phyloP scores from a whole-genome alignment of 2,329 filamentous ascomycete species.

The Fusarium protoensiforme region DNA sequence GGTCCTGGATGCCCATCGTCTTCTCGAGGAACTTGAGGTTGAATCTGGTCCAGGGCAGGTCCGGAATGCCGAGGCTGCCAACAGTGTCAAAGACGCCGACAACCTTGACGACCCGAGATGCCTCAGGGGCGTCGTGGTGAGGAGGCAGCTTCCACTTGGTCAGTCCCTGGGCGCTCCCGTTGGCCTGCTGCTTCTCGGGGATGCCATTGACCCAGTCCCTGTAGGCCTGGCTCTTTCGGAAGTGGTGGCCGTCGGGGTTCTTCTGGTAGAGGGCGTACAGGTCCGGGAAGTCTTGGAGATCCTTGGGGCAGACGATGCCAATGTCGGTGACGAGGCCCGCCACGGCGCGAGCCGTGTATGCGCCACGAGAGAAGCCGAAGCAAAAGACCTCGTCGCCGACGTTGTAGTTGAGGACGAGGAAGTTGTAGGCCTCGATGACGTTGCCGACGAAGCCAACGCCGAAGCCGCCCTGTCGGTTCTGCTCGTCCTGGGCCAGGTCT shows the following conservation, averaged over 20 bases:
- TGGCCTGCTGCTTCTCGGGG: constrained; percentile 23
- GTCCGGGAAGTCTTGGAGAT: constrained; percentile 41
- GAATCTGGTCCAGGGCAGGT: constrained; percentile 36
- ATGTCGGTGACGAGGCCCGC: constrained; percentile 44
- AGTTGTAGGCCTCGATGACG: constrained; percentile 51
- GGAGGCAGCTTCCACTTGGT: constrained; percentile 33
- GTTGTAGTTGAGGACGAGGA: constrained; percentile 50
- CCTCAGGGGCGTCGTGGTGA: constrained; percentile 37
- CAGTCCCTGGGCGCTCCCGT: constrained; percentile 5
- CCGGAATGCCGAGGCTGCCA: constrained; percentile 39
- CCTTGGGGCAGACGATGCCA: constrained; percentile 40
- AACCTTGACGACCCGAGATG: constrained; percentile 34
- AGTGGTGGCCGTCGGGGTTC: constrained; percentile 30
- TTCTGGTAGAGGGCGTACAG: constrained; percentile 41
- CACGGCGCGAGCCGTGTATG: constrained; percentile 51
- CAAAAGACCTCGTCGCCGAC: constrained; percentile 47
- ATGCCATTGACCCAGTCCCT: constrained; percentile 39
- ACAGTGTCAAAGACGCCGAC: constrained; percentile 42
- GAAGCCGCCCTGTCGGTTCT: constrained; percentile 34
- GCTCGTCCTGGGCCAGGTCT: constrained; percentile 23
- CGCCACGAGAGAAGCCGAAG: constrained; percentile 51
- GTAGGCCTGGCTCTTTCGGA: constrained; percentile 37
- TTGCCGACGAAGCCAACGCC: constrained; percentile 45
- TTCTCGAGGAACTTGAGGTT: constrained; percentile 38
- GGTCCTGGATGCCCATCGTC: constrained; percentile 24